Evolutionary conservation across 352 stramenopile species (phyloP), one percentile per base, ranked within the genome.

Genomic region (Stephanocyclus meneghinianus): DNA sequence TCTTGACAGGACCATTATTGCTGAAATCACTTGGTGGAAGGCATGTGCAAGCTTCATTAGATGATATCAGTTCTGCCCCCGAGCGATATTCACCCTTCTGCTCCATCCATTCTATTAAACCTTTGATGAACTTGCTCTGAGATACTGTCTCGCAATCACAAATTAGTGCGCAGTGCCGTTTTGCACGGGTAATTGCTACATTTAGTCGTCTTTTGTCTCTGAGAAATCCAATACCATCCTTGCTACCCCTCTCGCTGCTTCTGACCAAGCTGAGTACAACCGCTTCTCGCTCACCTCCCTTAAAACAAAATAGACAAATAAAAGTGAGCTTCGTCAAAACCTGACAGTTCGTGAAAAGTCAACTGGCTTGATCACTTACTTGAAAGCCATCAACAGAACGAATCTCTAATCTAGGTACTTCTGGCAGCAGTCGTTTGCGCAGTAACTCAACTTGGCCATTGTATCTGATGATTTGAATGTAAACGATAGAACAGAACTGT

Each of bases 181-280:
- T 98, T 0, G 96, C 96, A 29, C 97, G 86, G 21, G 97, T 99
- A 44, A 61, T 30, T 97, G 97, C 97, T 21, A 99, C 97, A 89
- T 99, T 99, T 78, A 99, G 95, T n/a, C 97, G 93, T 7, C 97
- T 91, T 60, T 97, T 91, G 76, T 99, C 97, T 10, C 91, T 89
- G 0, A 99, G 86, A 79, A 99, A 99, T 0, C 97, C 97, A 47
- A 99, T 96, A 6, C 93, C 92, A 44, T 83, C 78, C 15, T 76
- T 74, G 53, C 98, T 98, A 53, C 85, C 77, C 40, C 74, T 44
- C 44, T 89, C 79, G 73, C 83, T 93, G 56, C 95, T 98, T 51
- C 97, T 94, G 51, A 99, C 97, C 2, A 99, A 90, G 87, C 95
- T 98, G 75, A 99, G 93, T 9, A 99, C 94, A n/a, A 99, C 96